phyloP scores from a whole-genome alignment of 1,284 basidiomycete species.

The Athelia sp. region DNA sequence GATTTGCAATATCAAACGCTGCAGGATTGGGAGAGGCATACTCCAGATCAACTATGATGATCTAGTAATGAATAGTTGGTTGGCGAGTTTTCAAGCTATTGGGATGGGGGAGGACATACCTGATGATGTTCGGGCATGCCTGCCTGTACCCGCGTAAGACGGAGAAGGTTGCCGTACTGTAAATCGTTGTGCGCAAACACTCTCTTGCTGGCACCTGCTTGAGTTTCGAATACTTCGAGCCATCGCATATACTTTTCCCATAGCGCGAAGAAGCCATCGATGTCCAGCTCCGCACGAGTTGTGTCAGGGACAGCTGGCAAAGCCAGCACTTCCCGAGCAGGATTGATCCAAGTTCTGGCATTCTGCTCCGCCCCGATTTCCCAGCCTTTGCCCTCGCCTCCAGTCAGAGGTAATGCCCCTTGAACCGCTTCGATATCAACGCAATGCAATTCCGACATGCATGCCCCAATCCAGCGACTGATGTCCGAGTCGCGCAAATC shows the following conservation, averaged over 20 bases:
- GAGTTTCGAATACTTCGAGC: constrained; percentile 57
- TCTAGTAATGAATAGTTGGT: constrained; percentile 36
- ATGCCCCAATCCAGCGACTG: constrained; percentile 80
- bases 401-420: constrained; percentile 29
- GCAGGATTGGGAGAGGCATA: constrained; percentile 84
- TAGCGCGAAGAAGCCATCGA: constrained; percentile 54
- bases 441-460: constrained; percentile 91
- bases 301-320: constrained; percentile 41
- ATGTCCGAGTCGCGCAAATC: constrained; percentile 74
- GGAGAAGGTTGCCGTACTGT: constrained; percentile 90
- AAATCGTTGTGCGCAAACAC: constrained; percentile 90
- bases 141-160: constrained; percentile 54
- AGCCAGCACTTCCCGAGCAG: constrained; percentile 61
- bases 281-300: constrained; percentile 46
- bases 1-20: no score
- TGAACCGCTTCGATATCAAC: constrained; percentile 77
- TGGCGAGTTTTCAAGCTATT: not conserved
- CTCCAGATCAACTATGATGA: constrained; percentile 95
- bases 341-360: constrained; percentile 56
- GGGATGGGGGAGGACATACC: constrained; percentile 44
- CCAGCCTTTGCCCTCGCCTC: constrained; percentile 44
- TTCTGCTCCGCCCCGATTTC: constrained; percentile 59
- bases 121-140: constrained; percentile 61
- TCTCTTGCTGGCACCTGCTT: constrained; percentile 49
- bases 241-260: constrained; percentile 70